Percentiles rank a stretch among this genome's conserved stretches.
phyloP scores from a whole-genome alignment of 306 rosid genomes.

The Pueraria montana region DNA sequence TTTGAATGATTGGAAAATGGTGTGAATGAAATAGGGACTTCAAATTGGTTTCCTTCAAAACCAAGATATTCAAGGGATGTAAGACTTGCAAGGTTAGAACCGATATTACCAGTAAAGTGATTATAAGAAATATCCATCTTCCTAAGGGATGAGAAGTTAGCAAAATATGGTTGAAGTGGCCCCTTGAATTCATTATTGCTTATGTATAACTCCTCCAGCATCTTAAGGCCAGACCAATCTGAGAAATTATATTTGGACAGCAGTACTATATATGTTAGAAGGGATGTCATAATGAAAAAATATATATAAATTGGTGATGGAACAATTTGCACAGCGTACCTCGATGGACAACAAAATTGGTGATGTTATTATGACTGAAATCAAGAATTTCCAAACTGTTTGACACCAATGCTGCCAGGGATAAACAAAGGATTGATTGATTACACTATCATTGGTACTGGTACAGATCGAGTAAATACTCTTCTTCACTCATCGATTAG shows the following conservation, averaged over 20 bases:
- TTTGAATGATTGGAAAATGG: constrained; percentile 29
- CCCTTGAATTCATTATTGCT: neutral
- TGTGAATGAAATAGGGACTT: constrained; percentile 30
- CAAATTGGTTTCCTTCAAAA: constrained; percentile 25
- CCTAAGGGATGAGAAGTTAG: constrained; percentile 21
- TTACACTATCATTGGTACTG: too few species aligned
- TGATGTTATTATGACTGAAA: neutral
- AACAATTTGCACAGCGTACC: neutral
- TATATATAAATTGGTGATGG: too few species aligned
- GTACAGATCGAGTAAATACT: too few species aligned
- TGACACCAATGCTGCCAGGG: neutral
- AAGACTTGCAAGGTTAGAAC: constrained; percentile 23
- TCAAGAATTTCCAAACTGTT: constrained; percentile 7
- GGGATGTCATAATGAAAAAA: neutral
- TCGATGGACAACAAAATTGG: neutral
- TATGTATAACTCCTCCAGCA: constrained; percentile 24
- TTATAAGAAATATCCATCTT: neutral
- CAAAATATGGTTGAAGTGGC: constrained; percentile 36
- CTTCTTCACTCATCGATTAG: too few species aligned
- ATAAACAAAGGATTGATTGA: too few species aligned
- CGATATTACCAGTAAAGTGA: constrained; percentile 4
- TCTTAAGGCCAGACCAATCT: constrained; percentile 34
- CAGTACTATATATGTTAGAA: neutral
- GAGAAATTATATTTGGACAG: neutral
- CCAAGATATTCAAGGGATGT: constrained; percentile 29